A percentile compares a stretch with the other conserved stretches of the same genome.
Evolutionary conservation across 805 yeast species (phyloP).

Genomic region (Yarrowia porcina): DNA sequence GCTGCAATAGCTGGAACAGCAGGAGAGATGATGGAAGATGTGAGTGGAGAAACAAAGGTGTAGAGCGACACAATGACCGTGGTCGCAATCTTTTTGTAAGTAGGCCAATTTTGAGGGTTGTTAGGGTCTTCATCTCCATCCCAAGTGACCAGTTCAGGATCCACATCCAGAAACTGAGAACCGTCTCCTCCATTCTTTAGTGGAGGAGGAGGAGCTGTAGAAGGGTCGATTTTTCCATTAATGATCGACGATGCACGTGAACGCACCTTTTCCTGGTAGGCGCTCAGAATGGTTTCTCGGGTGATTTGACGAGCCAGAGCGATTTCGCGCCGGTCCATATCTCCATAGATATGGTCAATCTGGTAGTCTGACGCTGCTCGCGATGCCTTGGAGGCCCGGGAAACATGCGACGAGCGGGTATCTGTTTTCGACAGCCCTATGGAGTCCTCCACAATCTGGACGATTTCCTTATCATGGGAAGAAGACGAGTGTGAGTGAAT

Average conservation of each 20-base stretch:
- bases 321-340: conserved; percentile 40
- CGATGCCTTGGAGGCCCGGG: not conserved
- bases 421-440: conserved; percentile 12
- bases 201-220: conserved; percentile 23
- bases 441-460: conserved; percentile 23
- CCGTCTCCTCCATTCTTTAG: conserved; percentile 43
- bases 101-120: conserved; percentile 64
- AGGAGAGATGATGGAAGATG: conserved; percentile 62
- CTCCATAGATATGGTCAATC: conserved; percentile 43
- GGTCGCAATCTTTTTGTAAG: conserved; percentile 43
- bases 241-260: conserved; percentile 27
- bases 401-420: not conserved
- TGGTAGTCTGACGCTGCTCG: conserved; percentile 28
- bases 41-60: conserved; percentile 58
- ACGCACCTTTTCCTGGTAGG: conserved; percentile 35
- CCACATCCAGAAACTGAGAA: conserved; percentile 50
- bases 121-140: conserved; percentile 57
- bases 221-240: conserved; percentile 7
- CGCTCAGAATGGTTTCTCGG: conserved; percentile 43
- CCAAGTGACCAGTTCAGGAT: conserved; percentile 70
- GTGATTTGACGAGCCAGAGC: conserved; percentile 46
- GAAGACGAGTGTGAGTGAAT: conserved; percentile 16
- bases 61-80: conserved; percentile 51
- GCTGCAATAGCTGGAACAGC: conserved; percentile 50
- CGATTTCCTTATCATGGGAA: conserved; percentile 13